phyloP scores from a whole-genome alignment of 2,329 filamentous ascomycete species.

The Teratosphaeriaceae sp. region DNA sequence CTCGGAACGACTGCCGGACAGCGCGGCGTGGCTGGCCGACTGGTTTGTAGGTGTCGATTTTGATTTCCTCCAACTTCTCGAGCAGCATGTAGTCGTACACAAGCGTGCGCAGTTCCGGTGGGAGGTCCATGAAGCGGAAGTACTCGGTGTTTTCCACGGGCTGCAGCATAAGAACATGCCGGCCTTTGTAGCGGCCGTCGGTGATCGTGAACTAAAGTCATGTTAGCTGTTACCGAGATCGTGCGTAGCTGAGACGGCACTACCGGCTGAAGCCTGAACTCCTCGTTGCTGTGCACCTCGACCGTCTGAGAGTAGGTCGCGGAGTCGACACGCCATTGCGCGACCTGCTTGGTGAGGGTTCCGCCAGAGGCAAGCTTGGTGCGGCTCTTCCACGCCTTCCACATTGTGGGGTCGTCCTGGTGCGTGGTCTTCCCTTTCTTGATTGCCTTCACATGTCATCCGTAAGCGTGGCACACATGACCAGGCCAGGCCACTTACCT shows the following conservation, averaged over 20 bases:
- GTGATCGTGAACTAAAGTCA: neutral
- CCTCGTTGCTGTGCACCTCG: slow-evolving; percentile 5
- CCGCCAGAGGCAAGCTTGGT: neutral
- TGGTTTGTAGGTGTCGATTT: slow-evolving; percentile 4
- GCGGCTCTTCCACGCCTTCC: neutral
- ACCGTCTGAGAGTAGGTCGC: slow-evolving; percentile 2
- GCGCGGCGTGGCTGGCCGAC: neutral
- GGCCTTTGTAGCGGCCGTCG: neutral
- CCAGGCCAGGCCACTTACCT: too few relatives aligned
- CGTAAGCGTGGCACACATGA: too few relatives aligned
- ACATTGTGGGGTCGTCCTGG: too few relatives aligned
- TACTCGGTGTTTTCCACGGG: neutral
- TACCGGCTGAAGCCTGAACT: slow-evolving; percentile 10
- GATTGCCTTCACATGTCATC: too few relatives aligned
- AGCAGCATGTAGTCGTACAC: slow-evolving; percentile 7
- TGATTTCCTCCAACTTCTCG: slow-evolving; percentile 1
- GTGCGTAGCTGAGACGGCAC: too few relatives aligned
- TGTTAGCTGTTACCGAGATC: too few relatives aligned
- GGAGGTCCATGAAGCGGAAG: slow-evolving; percentile 2
- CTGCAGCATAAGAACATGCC: neutral
- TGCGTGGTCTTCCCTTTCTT: too few relatives aligned
- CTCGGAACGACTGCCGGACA: neutral
- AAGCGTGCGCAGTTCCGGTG: neutral
- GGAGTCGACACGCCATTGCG: slow-evolving; percentile 5
- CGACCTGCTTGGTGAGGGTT: neutral